Evolutionary conservation across 2,329 filamentous ascomycete genomes (phyloP).

Genomic region (Colletotrichum lupini): DNA sequence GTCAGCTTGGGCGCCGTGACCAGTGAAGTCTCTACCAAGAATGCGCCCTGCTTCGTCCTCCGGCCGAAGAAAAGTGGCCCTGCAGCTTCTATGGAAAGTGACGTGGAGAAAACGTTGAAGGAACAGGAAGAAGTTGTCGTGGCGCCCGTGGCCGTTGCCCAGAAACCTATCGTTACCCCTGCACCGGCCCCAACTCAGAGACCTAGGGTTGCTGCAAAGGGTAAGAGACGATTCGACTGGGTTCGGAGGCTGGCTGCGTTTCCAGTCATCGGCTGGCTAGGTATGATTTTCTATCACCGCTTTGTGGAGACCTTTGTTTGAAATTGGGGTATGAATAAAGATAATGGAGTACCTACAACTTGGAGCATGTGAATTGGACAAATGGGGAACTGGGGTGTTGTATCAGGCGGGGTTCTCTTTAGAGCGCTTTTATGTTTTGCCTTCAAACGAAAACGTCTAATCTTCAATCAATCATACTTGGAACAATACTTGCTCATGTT

Average conservation of each 20-base stretch:
- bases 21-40: neutral
- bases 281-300: constrained; percentile 23
- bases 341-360: neutral
- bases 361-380: constrained; percentile 2
- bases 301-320: constrained; percentile 26
- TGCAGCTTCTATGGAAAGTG: neutral
- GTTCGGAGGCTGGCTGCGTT: constrained; percentile 23
- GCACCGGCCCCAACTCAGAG: neutral
- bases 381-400: neutral
- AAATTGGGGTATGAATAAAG: neutral
- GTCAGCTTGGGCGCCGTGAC: constrained; percentile 23
- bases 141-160: neutral
- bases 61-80: neutral
- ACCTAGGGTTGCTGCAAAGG: neutral
- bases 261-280: constrained; percentile 22
- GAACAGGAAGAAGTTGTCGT: neutral
- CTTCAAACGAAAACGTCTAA: neutral
- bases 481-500: neutral
- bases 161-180: neutral
- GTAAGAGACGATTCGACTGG: constrained; percentile 17
- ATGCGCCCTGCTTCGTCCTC: constrained; percentile 17
- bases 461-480: neutral
- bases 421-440: neutral
- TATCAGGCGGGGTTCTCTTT: constrained; percentile 2
- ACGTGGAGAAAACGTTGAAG: neutral